Percentiles rank a stretch among this genome's conserved stretches.
Conservation (phyloP, 768 basidiomycete genomes). For the Cystoderma amianthinum region DNA sequence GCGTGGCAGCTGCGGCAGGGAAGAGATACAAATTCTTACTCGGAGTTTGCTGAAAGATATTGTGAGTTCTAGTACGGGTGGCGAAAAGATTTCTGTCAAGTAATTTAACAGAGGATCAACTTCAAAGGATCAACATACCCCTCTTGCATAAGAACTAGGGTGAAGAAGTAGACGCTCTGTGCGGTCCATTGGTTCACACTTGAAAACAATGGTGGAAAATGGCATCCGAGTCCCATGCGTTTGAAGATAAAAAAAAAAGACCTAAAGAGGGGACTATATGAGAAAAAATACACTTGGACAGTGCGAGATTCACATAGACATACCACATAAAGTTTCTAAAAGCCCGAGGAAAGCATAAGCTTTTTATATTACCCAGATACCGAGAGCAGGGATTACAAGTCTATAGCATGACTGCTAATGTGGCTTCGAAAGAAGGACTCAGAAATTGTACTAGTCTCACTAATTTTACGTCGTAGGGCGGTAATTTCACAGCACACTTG, state of each 20-base stretch:
- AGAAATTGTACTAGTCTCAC: too few species aligned
- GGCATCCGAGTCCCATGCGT: background rate
- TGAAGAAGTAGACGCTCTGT: constrained; percentile 35
- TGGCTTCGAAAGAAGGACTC: too few species aligned
- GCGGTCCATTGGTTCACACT: constrained; percentile 16
- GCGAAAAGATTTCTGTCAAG: constrained; percentile 39
- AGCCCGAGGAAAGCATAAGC: constrained; percentile 53
- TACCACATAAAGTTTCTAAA: constrained; percentile 36
- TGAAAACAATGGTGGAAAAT: background rate
- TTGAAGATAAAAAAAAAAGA: background rate
- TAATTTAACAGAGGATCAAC: background rate
- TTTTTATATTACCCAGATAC: too few species aligned
- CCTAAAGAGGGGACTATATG: too few species aligned
- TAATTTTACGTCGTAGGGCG: too few species aligned
- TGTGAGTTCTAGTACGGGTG: constrained; percentile 45
- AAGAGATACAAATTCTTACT: constrained; percentile 33
- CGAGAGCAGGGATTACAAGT: too few species aligned
- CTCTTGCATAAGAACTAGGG: background rate
- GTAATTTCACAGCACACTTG: too few species aligned
- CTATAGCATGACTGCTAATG: too few species aligned
- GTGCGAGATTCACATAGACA: constrained; percentile 35
- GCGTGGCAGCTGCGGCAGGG: constrained; percentile 36
- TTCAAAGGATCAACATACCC: too few species aligned
- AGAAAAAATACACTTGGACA: too few species aligned
- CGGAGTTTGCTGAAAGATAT: constrained; percentile 50